Percentiles rank a stretch among this genome's conserved stretches.
phyloP scores from a whole-genome alignment of 129 eudicot genomes.

The Saussurea involucrata region DNA sequence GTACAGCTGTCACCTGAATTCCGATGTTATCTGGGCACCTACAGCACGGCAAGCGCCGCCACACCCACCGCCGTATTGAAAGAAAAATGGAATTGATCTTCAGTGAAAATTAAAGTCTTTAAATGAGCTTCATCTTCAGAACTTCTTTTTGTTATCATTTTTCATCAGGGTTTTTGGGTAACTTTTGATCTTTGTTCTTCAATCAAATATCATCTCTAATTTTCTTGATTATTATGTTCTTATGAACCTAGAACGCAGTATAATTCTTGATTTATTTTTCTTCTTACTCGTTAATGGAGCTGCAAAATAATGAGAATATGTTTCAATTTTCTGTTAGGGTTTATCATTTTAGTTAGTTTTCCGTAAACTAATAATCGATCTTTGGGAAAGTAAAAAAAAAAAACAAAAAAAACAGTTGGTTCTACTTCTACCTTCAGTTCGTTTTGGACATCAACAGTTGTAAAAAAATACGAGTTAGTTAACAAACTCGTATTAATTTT shows the following conservation, averaged over 20 bases:
- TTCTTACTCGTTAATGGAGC: neutral
- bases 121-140: neutral
- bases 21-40: constrained; percentile 80
- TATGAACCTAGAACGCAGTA: neutral
- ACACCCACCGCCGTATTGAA: constrained; percentile 51
- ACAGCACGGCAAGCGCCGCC: constrained; percentile 54
- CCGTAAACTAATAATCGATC: too few relatives aligned
- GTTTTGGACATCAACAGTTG: neutral
- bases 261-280: neutral
- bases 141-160: neutral
- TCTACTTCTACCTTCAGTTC: too few relatives aligned
- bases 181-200: constrained; percentile 11
- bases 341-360: too few relatives aligned
- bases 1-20: constrained; percentile 44
- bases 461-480: too few relatives aligned
- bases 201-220: neutral
- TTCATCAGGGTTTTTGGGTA: constrained; percentile 17
- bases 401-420: neutral
- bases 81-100: neutral
- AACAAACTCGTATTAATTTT: neutral
- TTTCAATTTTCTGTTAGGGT: neutral
- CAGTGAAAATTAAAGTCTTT: neutral
- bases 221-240: neutral
- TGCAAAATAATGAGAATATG: neutral
- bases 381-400: neutral